These are phyloP conservation scores for Canna indica DNA, from an alignment of 176 grass and related monocot genomes.

Conservation along the genomic window DNA sequence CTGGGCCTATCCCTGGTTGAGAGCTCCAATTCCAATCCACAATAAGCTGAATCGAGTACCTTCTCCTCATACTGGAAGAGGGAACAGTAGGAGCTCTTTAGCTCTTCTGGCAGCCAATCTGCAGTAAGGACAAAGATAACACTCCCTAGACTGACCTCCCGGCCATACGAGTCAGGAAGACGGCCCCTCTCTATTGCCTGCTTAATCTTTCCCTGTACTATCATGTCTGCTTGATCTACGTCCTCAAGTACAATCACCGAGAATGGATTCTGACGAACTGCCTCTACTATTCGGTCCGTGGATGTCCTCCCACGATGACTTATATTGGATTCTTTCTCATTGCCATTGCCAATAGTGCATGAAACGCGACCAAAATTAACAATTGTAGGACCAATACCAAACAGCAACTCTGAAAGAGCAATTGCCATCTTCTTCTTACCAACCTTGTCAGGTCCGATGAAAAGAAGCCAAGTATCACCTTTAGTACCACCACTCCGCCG, in stretches of 20 bases:
- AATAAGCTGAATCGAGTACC: slow-evolving; percentile 47
- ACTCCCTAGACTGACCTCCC: slow-evolving; percentile 75
- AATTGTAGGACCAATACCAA: slow-evolving; percentile 18
- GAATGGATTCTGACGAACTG: slow-evolving; percentile 68
- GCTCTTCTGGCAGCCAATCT: slow-evolving; percentile 65
- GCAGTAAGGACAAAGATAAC: slow-evolving; percentile 75
- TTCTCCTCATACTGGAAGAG: slow-evolving; percentile 50
- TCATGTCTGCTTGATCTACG: slow-evolving; percentile 58
- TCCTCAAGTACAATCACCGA: slow-evolving; percentile 80
- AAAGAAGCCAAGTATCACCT: slow-evolving; percentile 81
- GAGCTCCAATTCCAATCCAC: slow-evolving; percentile 67
- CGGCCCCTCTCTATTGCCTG: slow-evolving; percentile 74
- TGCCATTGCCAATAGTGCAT: slow-evolving; percentile 17
- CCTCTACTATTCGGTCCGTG: slow-evolving; percentile 60
- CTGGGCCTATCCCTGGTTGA: slow-evolving; percentile 37
- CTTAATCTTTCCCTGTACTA: slow-evolving; percentile 65
- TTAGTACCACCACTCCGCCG: slow-evolving; percentile 37
- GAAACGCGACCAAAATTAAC: slow-evolving; percentile 39
- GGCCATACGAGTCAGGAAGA: slow-evolving; percentile 65
- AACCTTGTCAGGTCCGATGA: slow-evolving; percentile 76
- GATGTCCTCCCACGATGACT: slow-evolving; percentile 65
- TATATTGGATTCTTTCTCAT: slow-evolving; percentile 24
- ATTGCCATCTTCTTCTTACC: slow-evolving; percentile 83
- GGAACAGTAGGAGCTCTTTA: slow-evolving; percentile 30
- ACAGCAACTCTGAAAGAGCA: slow-evolving; percentile 64